A percentile compares a stretch with the other conserved stretches of the same genome.
Conservation (phyloP, 2,329 filamentous ascomycete species). For the Esteya vermicola region DNA sequence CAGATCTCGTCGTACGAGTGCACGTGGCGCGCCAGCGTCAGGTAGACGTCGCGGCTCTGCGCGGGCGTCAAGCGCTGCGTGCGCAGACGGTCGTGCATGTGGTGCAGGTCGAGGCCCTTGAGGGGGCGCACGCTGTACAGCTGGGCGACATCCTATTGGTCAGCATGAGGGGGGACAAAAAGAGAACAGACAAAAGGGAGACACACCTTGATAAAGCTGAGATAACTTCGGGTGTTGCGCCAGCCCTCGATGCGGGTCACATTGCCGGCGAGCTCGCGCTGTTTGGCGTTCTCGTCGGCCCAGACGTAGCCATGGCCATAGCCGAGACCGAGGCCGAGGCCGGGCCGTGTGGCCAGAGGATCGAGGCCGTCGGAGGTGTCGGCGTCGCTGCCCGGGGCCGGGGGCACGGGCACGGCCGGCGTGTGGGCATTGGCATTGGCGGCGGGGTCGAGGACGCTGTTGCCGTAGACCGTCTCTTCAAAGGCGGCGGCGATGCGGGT, state of each 20-base stretch:
- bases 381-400: neutral
- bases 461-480: constrained; percentile 89
- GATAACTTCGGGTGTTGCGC: constrained; percentile 91
- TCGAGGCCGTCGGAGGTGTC: neutral
- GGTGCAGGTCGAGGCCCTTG: constrained; percentile 73
- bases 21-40: constrained; percentile 62
- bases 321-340: too few relatives aligned
- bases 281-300: constrained; percentile 67
- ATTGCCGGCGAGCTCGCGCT: constrained; percentile 79
- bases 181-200: neutral
- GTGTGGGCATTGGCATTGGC: constrained; percentile 18
- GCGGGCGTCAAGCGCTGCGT: constrained; percentile 63
- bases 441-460: constrained; percentile 75
- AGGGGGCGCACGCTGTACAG: constrained; percentile 52
- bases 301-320: constrained; percentile 98
- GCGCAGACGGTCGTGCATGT: constrained; percentile 83
- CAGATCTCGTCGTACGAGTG: constrained; percentile 75
- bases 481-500: constrained; percentile 86
- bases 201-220: constrained; percentile 73
- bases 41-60: constrained; percentile 72
- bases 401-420: neutral
- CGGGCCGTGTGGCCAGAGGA: constrained; percentile 44
- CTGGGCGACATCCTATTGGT: constrained; percentile 45
- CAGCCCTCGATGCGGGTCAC: constrained; percentile 91
- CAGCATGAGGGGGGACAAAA: neutral